Conservation (phyloP, 2,329 filamentous ascomycete genomes). For the Calonectria fujianensis region DNA sequence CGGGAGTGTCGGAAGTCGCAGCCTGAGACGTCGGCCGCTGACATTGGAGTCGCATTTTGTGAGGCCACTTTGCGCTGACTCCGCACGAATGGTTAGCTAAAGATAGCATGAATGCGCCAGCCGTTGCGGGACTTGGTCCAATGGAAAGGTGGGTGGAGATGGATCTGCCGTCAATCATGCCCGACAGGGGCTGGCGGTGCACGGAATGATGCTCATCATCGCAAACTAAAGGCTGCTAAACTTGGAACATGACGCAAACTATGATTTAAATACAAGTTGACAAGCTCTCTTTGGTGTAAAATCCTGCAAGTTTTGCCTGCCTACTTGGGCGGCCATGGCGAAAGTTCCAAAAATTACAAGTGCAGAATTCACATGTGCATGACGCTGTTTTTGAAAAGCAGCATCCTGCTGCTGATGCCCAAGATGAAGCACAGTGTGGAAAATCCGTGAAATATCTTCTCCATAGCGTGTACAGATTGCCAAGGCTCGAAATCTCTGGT, state of each 20-base stretch:
- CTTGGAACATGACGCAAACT: constrained; percentile 22
- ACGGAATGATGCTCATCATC: not conserved
- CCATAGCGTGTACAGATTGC: not conserved
- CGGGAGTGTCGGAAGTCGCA: constrained; percentile 16
- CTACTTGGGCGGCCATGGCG: not conserved
- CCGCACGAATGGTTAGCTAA: not conserved
- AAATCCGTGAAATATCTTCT: not conserved
- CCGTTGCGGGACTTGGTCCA: not conserved
- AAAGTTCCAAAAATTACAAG: not conserved
- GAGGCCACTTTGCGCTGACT: constrained; percentile 7
- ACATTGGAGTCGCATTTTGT: not conserved
- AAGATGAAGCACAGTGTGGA: not conserved
- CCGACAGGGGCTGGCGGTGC: constrained; percentile 5
- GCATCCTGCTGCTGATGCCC: not conserved
- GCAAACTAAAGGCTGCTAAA: constrained; percentile 16
- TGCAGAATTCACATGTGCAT: not conserved
- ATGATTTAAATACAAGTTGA: not conserved
- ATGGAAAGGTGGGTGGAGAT: not conserved
- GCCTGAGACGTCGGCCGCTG: constrained; percentile 15
- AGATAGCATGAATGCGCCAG: constrained; percentile 9
- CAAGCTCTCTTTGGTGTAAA: not conserved
- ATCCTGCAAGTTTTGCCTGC: not conserved
- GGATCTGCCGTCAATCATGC: constrained; percentile 2
- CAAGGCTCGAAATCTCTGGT: not conserved
- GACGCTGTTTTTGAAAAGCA: not conserved